Percentiles rank a stretch among this genome's conserved stretches.
These are phyloP conservation scores for Phytopythium oedochilum DNA, from an alignment of 352 stramenopile genomes.

Conservation along the genomic window DNA sequence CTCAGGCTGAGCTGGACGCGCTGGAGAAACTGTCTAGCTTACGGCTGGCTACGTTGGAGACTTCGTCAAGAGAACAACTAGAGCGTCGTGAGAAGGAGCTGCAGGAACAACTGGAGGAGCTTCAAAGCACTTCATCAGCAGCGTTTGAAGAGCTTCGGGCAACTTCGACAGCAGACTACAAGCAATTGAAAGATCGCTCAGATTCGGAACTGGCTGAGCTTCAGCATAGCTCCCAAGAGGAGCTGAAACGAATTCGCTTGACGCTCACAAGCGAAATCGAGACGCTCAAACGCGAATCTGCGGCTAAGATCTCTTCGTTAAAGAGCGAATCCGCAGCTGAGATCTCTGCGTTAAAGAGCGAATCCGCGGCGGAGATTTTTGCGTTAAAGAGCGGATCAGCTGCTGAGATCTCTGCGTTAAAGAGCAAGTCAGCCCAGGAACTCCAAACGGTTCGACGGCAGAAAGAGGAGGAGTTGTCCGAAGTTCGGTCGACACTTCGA, in stretches of 20 bases:
- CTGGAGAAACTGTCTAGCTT: conserved; percentile 9
- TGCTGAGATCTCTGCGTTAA: conserved; percentile 18
- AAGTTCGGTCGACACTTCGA: conserved; percentile 12
- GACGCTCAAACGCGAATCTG: conserved; percentile 15
- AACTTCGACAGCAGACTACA: conserved; percentile 13
- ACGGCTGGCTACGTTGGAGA: conserved; percentile 18
- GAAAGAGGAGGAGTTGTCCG: conserved; percentile 18
- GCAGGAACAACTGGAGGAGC: conserved; percentile 17
- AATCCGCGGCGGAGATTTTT: no score
- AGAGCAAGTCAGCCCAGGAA: conserved; percentile 16
- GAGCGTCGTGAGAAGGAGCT: conserved; percentile 9
- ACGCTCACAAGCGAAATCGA: conserved; percentile 18
- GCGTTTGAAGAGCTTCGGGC: conserved; percentile 8
- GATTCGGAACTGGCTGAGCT: conserved; percentile 16
- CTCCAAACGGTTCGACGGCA: conserved; percentile 18
- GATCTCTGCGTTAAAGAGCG: conserved; percentile 16
- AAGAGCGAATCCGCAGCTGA: conserved; percentile 17
- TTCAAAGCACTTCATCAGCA: conserved; percentile 1
- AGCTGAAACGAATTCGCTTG: conserved; percentile 9
- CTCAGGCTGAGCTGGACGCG: conserved; percentile 16
- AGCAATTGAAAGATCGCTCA: conserved; percentile 16
- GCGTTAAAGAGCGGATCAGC: conserved; percentile 16
- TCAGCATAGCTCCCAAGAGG: conserved; percentile 11
- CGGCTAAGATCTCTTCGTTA: conserved; percentile 16
- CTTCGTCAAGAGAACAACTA: conserved; percentile 16